Evolutionary conservation across 1,284 basidiomycete species (phyloP), one percentile per base, ranked within the genome.

Genomic region (Microbotryum lychnidis-dioicae): DNA sequence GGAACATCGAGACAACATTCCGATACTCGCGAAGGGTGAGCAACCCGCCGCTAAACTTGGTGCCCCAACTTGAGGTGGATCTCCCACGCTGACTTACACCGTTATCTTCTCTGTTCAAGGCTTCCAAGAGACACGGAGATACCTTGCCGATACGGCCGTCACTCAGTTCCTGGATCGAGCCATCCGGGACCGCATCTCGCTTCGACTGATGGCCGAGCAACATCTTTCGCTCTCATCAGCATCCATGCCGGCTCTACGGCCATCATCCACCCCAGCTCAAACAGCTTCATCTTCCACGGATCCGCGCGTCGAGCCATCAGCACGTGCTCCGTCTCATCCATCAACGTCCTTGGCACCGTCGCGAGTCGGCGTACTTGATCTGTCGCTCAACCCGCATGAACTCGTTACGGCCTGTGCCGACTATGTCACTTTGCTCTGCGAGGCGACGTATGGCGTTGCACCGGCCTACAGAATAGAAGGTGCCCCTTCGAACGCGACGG

Each of bases 201-300:
- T 93, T 33, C 85, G 91, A 21, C 79, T 94, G 57, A 91, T 93
- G 66, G 91, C 90, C 49, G 91, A 94, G 73, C 91, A 94, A 72
- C 91, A 94, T 72, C 86, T 94, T 47, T 85, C 89, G 2, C 79
- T 93, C 23, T 87, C 87, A 3, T 81, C 81, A 56, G 83, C 84
- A 1, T 75, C 89, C 2, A 48, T 63, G 16, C 62, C 65, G 14
- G 54, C 59, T 21, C 57, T 68, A 9, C 54, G 59, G 2, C 58
- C 59, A 1, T 23, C 23, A 7, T 37, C 18, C 16, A 31, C 23
- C 25, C 33, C 51, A 10, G 14, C 20, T 14, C 8, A 25, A 53
- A 4, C 49, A 9, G 23, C 50, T 6, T 29, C 56, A 2, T 29
- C 60, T 12, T 9, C 50, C 44, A 56, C 31, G 55, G 63, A 57